Percentiles rank a stretch among this genome's conserved stretches.
phyloP scores from a whole-genome alignment of 2,329 filamentous ascomycete species.

The Talaromyces sp. region DNA sequence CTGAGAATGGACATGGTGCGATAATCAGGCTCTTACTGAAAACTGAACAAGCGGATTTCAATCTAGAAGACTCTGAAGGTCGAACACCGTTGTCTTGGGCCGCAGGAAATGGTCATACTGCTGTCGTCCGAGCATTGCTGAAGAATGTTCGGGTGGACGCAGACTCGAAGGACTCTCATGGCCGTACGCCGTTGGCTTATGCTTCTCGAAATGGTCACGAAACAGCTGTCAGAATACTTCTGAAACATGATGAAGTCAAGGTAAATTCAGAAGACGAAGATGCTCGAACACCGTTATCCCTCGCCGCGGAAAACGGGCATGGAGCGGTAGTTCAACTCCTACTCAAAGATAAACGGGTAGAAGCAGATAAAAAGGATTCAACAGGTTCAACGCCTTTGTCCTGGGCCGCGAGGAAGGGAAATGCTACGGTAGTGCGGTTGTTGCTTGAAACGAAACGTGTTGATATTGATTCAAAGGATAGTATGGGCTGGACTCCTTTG shows the following conservation, averaged over 20 bases:
- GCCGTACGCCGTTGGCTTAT: not conserved
- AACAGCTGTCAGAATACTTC: not conserved
- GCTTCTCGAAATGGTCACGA: conserved; percentile 3
- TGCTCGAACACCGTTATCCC: not conserved
- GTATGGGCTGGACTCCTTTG: not conserved
- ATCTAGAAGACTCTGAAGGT: not conserved
- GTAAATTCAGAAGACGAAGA: not conserved
- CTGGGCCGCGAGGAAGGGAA: not conserved
- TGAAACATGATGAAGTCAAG: not conserved
- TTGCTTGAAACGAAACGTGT: not conserved
- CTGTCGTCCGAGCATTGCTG: not conserved
- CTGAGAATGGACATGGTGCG: not conserved
- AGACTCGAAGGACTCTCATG: not conserved
- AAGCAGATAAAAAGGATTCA: conserved; percentile 1
- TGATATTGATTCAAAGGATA: not conserved
- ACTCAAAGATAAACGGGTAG: not conserved
- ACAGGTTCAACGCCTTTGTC: conserved; percentile 6
- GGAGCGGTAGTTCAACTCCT: not conserved
- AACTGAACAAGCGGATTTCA: not conserved
- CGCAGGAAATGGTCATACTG: not conserved
- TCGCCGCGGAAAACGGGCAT: conserved; percentile 8
- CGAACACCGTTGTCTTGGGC: not conserved
- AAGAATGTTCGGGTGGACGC: not conserved
- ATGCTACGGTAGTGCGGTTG: not conserved
- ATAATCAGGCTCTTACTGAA: not conserved